Evolutionary conservation across 1,284 basidiomycete genomes (phyloP).

Genomic region (Sanghuangporus weigelae): DNA sequence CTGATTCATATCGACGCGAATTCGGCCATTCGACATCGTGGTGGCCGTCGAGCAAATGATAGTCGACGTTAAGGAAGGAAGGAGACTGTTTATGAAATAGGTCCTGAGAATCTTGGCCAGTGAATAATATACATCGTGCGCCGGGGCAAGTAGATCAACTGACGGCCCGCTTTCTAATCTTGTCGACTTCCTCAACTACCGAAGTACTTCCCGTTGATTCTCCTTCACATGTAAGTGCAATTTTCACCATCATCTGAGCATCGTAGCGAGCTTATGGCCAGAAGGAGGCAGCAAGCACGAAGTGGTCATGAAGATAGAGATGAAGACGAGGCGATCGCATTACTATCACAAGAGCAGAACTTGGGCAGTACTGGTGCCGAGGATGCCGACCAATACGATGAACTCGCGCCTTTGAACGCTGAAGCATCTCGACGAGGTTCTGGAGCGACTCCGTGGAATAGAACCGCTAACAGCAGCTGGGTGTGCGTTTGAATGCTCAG

Average conservation of each 20-base stretch:
- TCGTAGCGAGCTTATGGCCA: neutral
- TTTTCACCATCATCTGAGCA: neutral
- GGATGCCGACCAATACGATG: conserved; percentile 13
- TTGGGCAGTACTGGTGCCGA: conserved; percentile 5
- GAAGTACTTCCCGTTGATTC: neutral
- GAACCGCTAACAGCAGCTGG: no score
- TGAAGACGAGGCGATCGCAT: neutral
- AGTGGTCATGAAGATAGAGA: neutral
- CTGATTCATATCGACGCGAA: no score
- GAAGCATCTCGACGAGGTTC: neutral
- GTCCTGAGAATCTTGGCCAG: neutral
- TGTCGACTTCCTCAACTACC: neutral
- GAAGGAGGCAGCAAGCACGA: neutral
- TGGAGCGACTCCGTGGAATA: neutral
- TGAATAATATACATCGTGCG: neutral
- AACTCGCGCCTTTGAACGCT: neutral
- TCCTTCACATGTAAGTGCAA: neutral
- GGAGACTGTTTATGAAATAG: neutral
- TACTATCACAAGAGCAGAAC: conserved; percentile 3
- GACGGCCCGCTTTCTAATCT: neutral
- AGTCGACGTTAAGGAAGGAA: neutral
- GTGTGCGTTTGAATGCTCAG: no score
- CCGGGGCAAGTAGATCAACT: neutral
- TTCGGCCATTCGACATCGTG: neutral
- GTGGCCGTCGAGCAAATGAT: neutral